These are phyloP conservation scores for Termitomyces sp. DNA, from an alignment of 768 basidiomycete species.

Conservation along the genomic window DNA sequence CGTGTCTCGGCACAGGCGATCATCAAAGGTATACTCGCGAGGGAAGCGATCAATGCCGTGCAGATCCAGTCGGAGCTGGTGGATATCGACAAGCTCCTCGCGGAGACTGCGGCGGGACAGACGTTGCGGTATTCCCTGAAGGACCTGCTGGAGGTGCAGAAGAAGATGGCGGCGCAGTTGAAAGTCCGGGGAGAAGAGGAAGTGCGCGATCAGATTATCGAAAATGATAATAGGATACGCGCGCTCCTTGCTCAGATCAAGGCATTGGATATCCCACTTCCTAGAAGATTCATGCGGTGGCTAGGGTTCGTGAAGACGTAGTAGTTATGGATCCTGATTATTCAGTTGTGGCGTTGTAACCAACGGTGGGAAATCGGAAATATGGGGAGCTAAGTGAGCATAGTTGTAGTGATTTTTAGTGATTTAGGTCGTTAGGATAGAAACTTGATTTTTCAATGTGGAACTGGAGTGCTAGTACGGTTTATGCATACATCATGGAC, in stretches of 20 bases:
- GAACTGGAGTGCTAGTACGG: no score
- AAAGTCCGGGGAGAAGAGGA: constrained; percentile 9
- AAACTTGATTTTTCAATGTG: no score
- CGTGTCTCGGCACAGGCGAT: constrained; percentile 1
- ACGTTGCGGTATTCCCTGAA: constrained; percentile 21
- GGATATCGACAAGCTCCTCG: constrained; percentile 20
- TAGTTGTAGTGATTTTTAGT: no score
- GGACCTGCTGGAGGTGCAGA: constrained; percentile 21
- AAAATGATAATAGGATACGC: constrained; percentile 19
- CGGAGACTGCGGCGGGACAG: constrained; percentile 26
- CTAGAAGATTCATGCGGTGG: constrained; percentile 2
- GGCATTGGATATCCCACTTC: constrained; percentile 19
- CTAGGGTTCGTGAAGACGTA: constrained; percentile 4
- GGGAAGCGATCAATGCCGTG: constrained; percentile 12
- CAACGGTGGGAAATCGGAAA: no score
- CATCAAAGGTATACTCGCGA: constrained; percentile 5
- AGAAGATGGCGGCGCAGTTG: constrained; percentile 15
- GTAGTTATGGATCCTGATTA: not conserved
- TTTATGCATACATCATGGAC: no score
- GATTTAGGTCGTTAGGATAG: no score
- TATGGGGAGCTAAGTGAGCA: no score
- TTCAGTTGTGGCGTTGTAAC: not conserved
- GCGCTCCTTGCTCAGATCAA: constrained; percentile 17
- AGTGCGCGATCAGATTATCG: constrained; percentile 10
- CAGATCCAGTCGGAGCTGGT: constrained; percentile 28